Evolutionary conservation across 2,329 filamentous ascomycete genomes (phyloP).

Genomic region (Pseudogymnoascus sp.): DNA sequence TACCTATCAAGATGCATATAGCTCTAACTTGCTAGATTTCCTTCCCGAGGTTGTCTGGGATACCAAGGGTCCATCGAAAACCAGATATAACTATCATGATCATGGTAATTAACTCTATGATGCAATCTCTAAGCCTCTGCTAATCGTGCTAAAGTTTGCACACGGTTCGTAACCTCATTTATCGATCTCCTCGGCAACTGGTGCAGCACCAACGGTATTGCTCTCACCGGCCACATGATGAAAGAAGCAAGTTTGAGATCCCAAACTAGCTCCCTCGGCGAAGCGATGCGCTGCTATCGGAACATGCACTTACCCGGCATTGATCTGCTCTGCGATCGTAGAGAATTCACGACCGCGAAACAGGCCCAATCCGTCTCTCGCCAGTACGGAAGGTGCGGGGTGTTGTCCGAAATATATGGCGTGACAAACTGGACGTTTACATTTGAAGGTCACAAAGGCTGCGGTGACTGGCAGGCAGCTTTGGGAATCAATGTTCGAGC

Average conservation of each 20-base stretch:
- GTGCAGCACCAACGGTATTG: constrained; percentile 25
- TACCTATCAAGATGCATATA: constrained; percentile 23
- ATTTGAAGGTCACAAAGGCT: constrained; percentile 30
- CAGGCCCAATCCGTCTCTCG: constrained; percentile 28
- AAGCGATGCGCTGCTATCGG: constrained; percentile 30
- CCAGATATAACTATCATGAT: constrained; percentile 28
- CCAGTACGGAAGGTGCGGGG: constrained; percentile 25
- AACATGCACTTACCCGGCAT: constrained; percentile 29
- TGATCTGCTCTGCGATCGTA: constrained; percentile 26
- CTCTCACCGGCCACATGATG: constrained; percentile 30
- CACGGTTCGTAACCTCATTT: constrained; percentile 28
- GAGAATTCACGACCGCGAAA: constrained; percentile 31
- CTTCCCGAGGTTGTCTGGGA: constrained; percentile 30
- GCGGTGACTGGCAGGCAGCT: constrained; percentile 31
- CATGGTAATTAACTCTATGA: constrained; percentile 15
- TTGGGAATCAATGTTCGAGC: constrained; percentile 30
- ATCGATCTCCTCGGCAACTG: constrained; percentile 27
- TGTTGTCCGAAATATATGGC: constrained; percentile 29
- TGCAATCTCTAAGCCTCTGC: not conserved
- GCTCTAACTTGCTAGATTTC: constrained; percentile 20
- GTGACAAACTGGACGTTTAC: constrained; percentile 29
- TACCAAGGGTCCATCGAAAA: constrained; percentile 21
- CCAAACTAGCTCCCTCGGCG: constrained; percentile 28
- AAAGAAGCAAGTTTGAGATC: constrained; percentile 28
- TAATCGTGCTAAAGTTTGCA: constrained; percentile 17